Percentiles rank a stretch among this genome's conserved stretches.
phyloP scores from a whole-genome alignment of 371 early-diverging fungal genomes.

The Dinochytrium kinnereticum region DNA sequence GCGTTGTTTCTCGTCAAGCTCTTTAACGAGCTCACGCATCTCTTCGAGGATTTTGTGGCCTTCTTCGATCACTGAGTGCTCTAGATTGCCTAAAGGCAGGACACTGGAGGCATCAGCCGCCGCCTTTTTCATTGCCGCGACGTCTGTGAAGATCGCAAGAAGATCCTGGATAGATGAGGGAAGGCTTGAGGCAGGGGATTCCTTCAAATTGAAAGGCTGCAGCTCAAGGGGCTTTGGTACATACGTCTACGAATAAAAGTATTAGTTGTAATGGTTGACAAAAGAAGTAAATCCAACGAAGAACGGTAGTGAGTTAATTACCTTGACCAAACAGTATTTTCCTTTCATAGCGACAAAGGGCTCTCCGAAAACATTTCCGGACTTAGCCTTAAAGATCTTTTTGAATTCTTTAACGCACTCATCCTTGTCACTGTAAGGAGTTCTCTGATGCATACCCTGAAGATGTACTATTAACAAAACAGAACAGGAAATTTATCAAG shows the following conservation, averaged over 20 bases:
- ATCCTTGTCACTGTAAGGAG: constrained; percentile 57
- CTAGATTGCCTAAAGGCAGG: constrained; percentile 61
- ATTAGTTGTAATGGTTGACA: neutral
- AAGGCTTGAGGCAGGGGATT: constrained; percentile 29
- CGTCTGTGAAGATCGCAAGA: constrained; percentile 57
- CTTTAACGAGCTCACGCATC: constrained; percentile 36
- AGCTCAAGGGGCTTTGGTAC: neutral
- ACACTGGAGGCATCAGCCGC: constrained; percentile 37
- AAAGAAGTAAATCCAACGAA: neutral
- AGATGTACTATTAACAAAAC: neutral
- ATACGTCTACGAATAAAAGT: neutral
- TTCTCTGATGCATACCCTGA: constrained; percentile 63
- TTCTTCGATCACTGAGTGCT: constrained; percentile 45
- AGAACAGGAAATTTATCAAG: neutral
- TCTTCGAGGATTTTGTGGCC: constrained; percentile 49
- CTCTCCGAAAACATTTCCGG: constrained; percentile 60
- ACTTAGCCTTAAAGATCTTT: constrained; percentile 64
- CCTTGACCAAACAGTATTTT: constrained; percentile 51
- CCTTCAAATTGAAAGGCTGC: constrained; percentile 26
- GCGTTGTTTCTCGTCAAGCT: constrained; percentile 23
- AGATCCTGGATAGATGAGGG: constrained; percentile 39
- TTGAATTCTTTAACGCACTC: constrained; percentile 62
- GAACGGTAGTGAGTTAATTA: no score
- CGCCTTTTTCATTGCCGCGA: constrained; percentile 46
- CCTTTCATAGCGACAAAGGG: constrained; percentile 41